Base-by-base conservation (phyloP, 345 rosid species). In the Firmiana major region DNA sequence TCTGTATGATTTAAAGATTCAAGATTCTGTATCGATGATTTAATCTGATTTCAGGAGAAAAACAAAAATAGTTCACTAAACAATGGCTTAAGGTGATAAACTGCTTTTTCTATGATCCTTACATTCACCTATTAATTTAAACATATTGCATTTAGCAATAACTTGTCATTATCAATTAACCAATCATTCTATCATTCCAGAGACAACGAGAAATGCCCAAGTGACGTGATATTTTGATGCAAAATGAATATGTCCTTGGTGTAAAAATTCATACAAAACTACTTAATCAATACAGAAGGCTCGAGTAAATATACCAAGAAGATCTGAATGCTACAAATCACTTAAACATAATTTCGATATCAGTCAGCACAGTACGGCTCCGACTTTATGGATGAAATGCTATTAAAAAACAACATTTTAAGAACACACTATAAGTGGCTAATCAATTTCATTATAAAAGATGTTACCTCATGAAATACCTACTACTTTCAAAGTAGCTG, bases 391-490 rank as follows among this genome's bases (percentile, higher is more conserved):
- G 6, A 9, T 13, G 13, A 24, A 60, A 10, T 31, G 66, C 22
- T 45, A 36, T 28, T 21, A 54, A 68, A 42, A 66, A 65, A 16
- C 63, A 66, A 68, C n/a, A 53, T 16, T 15, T 34, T 28, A 49
- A 31, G 42, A 63, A 69, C 73, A 55, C 26, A 28, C 49, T 46
- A 67, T 54, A 12, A 40, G 45, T 42, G 21, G 58, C 16, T 59
- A 67, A 7, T 45, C 69, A 34, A 9, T 38, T 68, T 63, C 57
- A 34, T 45, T 19, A 43, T 64, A 24, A 31, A 19, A 75, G 15
- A 12, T 48, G 6, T 65, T 80, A 83, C 78, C 88, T 83, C 73
- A 54, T 13, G 58, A 67, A 22, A 78, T 62, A 51, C 43, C 54
- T 59, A n/a, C 28, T 69, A 67, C 77, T 75, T 64, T 66, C 53